A percentile compares a stretch with the other conserved stretches of the same genome.
Conservation (phyloP, 257 asterid species). For the Phtheirospermum japonicum region DNA sequence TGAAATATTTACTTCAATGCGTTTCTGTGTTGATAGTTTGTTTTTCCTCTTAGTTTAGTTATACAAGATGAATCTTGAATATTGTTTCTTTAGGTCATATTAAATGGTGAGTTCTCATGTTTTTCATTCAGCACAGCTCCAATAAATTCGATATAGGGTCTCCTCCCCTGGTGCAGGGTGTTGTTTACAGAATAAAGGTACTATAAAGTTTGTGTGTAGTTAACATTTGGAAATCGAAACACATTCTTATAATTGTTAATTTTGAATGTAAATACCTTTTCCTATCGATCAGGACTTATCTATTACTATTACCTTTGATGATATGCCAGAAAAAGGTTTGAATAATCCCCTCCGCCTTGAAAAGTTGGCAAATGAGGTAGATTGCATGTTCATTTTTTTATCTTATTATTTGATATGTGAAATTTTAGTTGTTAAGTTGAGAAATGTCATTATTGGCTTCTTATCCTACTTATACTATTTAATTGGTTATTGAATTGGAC, state of each 20-base stretch:
- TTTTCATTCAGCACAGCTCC: too few relatives aligned
- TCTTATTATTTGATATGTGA: background rate
- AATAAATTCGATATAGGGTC: slow-evolving; percentile 88
- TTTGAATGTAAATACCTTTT: slow-evolving; percentile 26
- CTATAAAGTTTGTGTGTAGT: slow-evolving; percentile 8
- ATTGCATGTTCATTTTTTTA: slow-evolving; percentile 18
- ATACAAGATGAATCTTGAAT: too few relatives aligned
- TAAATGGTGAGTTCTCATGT: too few relatives aligned
- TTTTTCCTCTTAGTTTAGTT: too few relatives aligned
- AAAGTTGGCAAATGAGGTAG: slow-evolving; percentile 93
- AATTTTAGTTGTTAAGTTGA: too few relatives aligned
- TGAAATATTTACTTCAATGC: too few relatives aligned
- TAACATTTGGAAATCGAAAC: background rate
- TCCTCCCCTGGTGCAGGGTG: slow-evolving; percentile 94
- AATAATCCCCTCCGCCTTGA: slow-evolving; percentile 87
- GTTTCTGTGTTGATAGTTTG: too few relatives aligned
- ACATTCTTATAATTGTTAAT: slow-evolving; percentile 7
- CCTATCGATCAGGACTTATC: slow-evolving; percentile 74
- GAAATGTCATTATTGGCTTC: too few relatives aligned
- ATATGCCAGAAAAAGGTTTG: slow-evolving; percentile 91
- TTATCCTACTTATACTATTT: too few relatives aligned
- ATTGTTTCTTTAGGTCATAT: too few relatives aligned
- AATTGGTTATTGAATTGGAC: background rate
- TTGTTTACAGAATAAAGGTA: slow-evolving; percentile 92
- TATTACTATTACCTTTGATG: slow-evolving; percentile 87